These are phyloP conservation scores for Corymbia maculata DNA, from an alignment of 345 rosid species.

Conservation along the genomic window DNA sequence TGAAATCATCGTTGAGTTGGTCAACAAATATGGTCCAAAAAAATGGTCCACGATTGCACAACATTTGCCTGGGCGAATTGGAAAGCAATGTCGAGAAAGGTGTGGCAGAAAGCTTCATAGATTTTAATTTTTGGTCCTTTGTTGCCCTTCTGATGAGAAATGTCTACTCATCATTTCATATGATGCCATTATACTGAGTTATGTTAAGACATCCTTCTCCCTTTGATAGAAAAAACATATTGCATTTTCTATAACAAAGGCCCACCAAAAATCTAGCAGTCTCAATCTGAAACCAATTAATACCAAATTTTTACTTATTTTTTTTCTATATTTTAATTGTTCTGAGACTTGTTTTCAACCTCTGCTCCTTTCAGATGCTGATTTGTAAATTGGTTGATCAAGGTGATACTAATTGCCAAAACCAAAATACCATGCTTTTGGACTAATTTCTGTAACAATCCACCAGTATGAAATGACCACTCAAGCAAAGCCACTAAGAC, in stretches of 20 bases:
- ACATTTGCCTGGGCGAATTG: conserved; percentile 94
- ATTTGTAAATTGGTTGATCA: not conserved
- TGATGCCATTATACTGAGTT: not conserved
- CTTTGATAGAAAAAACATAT: not conserved
- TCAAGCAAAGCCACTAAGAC: not conserved
- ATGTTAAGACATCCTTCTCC: not conserved
- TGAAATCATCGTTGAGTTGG: conserved; percentile 73
- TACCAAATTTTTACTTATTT: not conserved
- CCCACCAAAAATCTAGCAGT: not conserved
- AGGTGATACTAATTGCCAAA: not conserved
- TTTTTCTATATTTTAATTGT: not conserved
- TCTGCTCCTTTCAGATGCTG: not conserved
- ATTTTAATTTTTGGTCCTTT: not conserved
- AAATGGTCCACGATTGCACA: conserved; percentile 99
- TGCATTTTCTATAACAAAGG: not conserved
- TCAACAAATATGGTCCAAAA: conserved; percentile 78
- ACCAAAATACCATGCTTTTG: not conserved
- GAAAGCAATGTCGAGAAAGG: conserved; percentile 99
- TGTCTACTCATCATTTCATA: not conserved
- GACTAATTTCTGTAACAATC: not conserved
- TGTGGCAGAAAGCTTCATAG: conserved; percentile 6
- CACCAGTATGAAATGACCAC: not conserved
- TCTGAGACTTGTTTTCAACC: not conserved
- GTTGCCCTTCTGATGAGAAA: not conserved
- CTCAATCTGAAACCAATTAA: not conserved